Evolutionary conservation across 2,329 filamentous ascomycete genomes (phyloP).

Genomic region (Colletotrichum sp.): DNA sequence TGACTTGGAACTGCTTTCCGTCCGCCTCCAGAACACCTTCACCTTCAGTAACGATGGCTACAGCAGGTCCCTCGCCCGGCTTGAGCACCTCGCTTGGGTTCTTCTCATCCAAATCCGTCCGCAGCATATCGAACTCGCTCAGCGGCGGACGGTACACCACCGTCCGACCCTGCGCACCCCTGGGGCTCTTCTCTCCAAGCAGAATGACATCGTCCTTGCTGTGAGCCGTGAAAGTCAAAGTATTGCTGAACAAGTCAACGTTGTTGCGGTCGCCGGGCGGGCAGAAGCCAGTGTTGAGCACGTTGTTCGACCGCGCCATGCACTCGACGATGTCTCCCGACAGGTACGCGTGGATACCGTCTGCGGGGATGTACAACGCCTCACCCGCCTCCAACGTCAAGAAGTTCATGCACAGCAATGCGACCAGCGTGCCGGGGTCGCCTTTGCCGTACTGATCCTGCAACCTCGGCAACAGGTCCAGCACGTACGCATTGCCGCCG

Average conservation of each 20-base stretch:
- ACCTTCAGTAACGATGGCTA: conserved; percentile 67
- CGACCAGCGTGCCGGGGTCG: conserved; percentile 73
- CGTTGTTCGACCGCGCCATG: conserved; percentile 78
- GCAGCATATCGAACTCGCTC: conserved; percentile 74
- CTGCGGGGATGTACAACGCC: conserved; percentile 72
- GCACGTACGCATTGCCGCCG: conserved; percentile 60
- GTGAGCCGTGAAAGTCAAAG: conserved; percentile 69
- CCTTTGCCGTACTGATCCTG: conserved; percentile 65
- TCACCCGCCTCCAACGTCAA: conserved; percentile 69
- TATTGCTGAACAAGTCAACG: conserved; percentile 66
- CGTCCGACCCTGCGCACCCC: conserved; percentile 64
- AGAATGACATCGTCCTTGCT: conserved; percentile 61
- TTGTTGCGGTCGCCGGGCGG: conserved; percentile 68
- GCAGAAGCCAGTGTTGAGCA: conserved; percentile 78
- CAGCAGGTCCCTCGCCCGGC: conserved; percentile 63
- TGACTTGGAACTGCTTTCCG: conserved; percentile 56
- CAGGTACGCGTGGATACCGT: conserved; percentile 77
- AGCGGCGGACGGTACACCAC: conserved; percentile 69
- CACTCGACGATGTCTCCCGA: conserved; percentile 78
- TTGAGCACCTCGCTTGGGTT: conserved; percentile 62
- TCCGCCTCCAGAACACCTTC: conserved; percentile 60
- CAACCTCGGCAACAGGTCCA: conserved; percentile 67
- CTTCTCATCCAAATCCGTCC: conserved; percentile 62
- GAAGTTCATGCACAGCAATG: conserved; percentile 77
- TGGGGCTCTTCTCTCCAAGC: conserved; percentile 32